A percentile compares a stretch with the other conserved stretches of the same genome.
Evolutionary conservation across 2,329 filamentous ascomycete genomes (phyloP).

Genomic region (Celoporthe dispersa): DNA sequence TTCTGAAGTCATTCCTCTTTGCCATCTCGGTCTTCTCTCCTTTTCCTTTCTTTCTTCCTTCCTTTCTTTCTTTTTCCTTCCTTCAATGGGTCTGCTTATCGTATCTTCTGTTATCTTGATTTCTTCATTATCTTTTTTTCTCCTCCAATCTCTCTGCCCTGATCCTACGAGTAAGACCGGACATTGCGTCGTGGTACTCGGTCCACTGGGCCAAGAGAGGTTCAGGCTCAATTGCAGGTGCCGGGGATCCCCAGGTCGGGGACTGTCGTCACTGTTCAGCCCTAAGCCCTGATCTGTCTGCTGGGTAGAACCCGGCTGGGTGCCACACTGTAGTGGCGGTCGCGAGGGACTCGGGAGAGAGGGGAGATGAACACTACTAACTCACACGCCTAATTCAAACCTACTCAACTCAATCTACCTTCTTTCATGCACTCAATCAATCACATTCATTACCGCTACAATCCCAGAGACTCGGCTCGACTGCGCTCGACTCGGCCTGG

Average conservation of each 20-base stretch:
- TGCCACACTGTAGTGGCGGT: not conserved
- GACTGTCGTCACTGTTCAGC: slow-evolving; percentile 9
- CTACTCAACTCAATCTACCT: not conserved
- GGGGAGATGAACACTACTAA: not conserved
- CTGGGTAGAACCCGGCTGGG: not conserved
- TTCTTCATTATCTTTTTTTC: not conserved
- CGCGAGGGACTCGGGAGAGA: not conserved
- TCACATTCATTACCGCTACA: not conserved
- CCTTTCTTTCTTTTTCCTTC: not conserved
- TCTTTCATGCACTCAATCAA: not conserved
- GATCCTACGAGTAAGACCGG: not conserved
- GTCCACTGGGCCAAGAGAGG: not conserved
- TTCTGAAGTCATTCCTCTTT: too few relatives aligned
- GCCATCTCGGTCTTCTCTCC: too few relatives aligned
- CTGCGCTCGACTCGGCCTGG: not conserved
- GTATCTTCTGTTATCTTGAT: not conserved
- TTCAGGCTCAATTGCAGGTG: not conserved
- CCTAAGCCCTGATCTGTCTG: not conserved
- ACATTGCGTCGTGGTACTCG: slow-evolving; percentile 1
- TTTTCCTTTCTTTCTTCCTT: not conserved
- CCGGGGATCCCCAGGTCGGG: slow-evolving; percentile 4
- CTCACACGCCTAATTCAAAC: not conserved
- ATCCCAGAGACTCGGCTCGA: not conserved
- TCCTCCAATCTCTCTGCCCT: not conserved
- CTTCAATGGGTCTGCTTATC: not conserved